Base-by-base conservation (phyloP, 2,329 filamentous ascomycete species). In the Trichoderma koningii region DNA sequence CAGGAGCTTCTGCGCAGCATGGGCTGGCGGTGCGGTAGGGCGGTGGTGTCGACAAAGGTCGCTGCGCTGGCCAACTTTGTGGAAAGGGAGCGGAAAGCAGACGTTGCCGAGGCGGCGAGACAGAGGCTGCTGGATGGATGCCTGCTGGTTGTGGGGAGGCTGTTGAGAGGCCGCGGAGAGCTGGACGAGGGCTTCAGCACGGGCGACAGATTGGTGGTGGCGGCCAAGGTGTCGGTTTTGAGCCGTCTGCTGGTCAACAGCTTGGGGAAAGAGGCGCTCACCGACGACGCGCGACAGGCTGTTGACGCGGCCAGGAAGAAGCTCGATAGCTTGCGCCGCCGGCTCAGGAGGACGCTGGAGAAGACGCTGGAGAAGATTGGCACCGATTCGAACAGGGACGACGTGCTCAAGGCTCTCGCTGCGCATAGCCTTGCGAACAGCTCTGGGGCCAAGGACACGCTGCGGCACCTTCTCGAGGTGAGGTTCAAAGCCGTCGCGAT, bases 341-440 rank as follows among this genome's bases (percentile, higher is more conserved):
- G 86, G 68, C 79, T 96, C 2, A 76, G 90, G 45, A 82, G 84
- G 57, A 85, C 86, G 17, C 86, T 96, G 26, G 87, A 93, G 60
- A 89, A 86, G 69, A 81, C 92, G 5, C 75, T 96, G 61, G 83
- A 85, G 69, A 85, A 83, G 55, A 84, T 88, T 28, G 83, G 88
- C 82, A 75, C 83, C 71, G 67, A 79, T 72, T 67, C 75, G 66
- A 69, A 82, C 70, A 71, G 82, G 65, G 72, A 81, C 66, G 81
- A 85, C 23, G 82, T 95, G 17, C 80, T 94, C 14, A 89, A 92
- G 70, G 87, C 89, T 0, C 82, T 97, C 69, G 90, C 88, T 64
- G 93, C 93, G 0, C 93, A 93, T 74, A 93, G 92, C 67, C 81
- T 98, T 57, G 87, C 88, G 1, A 93, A 90, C 3, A 96, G 87